Conservation (phyloP, 768 basidiomycete genomes). For the Agrocybe pediades region DNA sequence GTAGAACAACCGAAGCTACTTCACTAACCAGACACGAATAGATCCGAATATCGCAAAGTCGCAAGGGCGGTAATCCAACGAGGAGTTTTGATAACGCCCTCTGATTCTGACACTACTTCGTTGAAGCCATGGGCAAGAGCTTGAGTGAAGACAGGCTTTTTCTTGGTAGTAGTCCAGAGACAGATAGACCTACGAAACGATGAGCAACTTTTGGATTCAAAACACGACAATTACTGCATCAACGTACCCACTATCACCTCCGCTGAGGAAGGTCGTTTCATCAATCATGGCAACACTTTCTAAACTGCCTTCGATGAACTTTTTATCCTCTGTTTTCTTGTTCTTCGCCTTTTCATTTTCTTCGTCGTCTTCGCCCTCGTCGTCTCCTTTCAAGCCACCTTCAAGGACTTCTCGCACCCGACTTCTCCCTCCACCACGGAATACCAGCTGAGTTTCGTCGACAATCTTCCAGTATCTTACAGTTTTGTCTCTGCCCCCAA, state of each 20-base stretch:
- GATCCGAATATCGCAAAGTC: conserved; percentile 83
- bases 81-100: conserved; percentile 74
- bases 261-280: conserved; percentile 88
- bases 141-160: conserved; percentile 91
- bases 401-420: conserved; percentile 79
- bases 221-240: not conserved
- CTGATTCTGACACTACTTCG: conserved; percentile 68
- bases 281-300: conserved; percentile 96
- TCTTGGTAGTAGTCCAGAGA: conserved; percentile 90
- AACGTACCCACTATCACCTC: conserved; percentile 94
- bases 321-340: conserved; percentile 37
- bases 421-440: conserved; percentile 92
- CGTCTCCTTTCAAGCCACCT: conserved; percentile 67
- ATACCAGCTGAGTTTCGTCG: conserved; percentile 94
- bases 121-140: conserved; percentile 87
- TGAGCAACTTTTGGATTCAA: not conserved
- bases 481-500: conserved; percentile 90
- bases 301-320: conserved; percentile 87
- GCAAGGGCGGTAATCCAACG: conserved; percentile 92
- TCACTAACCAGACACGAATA: conserved; percentile 84
- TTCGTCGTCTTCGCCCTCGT: conserved; percentile 46
- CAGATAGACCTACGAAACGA: conserved; percentile 71
- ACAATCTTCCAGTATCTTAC: conserved; percentile 95
- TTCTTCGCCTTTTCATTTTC: conserved; percentile 33
- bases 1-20: conserved; percentile 13